Conservation (phyloP, 2,329 filamentous ascomycete genomes). For the Cordyceps cicadae region DNA sequence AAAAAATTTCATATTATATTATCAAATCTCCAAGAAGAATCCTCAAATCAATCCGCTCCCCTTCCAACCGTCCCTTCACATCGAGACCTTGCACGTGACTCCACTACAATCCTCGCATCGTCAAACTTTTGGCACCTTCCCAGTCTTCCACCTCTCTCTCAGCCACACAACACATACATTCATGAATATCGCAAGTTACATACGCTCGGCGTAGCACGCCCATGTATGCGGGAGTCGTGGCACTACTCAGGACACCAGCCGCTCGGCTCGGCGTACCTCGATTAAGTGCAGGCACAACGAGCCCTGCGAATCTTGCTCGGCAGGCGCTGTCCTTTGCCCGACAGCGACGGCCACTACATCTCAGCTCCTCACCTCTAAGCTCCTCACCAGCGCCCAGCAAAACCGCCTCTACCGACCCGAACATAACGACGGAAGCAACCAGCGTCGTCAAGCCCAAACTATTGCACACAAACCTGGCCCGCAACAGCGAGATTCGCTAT, state of each 20-base stretch:
- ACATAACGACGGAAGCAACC: neutral
- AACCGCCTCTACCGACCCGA: neutral
- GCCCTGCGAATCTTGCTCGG: neutral
- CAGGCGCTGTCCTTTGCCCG: neutral
- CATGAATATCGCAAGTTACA: neutral
- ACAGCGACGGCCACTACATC: neutral
- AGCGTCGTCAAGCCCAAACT: neutral
- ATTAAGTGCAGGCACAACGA: neutral
- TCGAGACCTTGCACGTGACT: constrained; percentile 6
- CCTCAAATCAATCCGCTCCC: neutral
- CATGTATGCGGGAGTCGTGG: constrained; percentile 10
- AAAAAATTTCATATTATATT: no score
- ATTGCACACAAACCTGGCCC: constrained; percentile 2
- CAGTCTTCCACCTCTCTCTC: no score
- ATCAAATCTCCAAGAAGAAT: no score
- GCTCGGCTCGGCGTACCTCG: neutral
- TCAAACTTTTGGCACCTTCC: constrained; percentile 1
- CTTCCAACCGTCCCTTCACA: neutral
- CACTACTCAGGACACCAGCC: constrained; percentile 5
- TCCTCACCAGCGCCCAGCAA: neutral
- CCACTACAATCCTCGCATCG: neutral
- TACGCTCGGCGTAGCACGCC: constrained; percentile 2
- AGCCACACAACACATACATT: neutral
- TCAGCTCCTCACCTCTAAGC: neutral
- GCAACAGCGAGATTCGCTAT: neutral